Base-by-base conservation (phyloP, 495 filamentous ascomycete genomes). In the Penicillium goetzii region DNA sequence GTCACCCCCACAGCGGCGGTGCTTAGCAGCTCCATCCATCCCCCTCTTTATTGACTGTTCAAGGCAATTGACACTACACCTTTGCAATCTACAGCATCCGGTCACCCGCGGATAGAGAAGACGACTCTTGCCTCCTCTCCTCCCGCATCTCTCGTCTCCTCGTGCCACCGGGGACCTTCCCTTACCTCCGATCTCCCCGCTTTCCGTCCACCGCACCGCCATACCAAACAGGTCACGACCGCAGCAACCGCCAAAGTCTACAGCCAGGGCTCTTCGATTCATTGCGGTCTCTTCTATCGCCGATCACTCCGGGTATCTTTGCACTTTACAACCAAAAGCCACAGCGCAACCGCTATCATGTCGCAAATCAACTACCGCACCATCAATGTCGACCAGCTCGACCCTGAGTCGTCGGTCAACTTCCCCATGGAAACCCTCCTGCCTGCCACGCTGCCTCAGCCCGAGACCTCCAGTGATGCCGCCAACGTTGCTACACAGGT, bases 301-400 rank as follows among this genome's bases (percentile, higher is more conserved):
- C 25, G 25, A 8, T 17, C 15, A 7, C 14, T 12, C 5, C 10
- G 23, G 9, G 26, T 25, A 38, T 19, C 8, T 47, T 50, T 26
- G 56, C 57, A 17, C 38, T 41, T 8, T 56, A 41, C 14, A 41
- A 38, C 49, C 14, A 12, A 66, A 63, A 56, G 36, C 43, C 59
- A 17, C 38, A 54, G 28, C 43, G 45, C 15, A 64, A 43, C 47
- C 62, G 56, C 67, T 67, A 79, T 60, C 54, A 89, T 89, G 86
- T 77, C 86, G 47, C 77, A 79, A 71, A 66, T 81, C 71, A 89
- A 90, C 83, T 97, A 91, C 88, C 91, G 93, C 74, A 96, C 92
- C 69, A 94, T 97, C 83, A 92, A 97, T 81, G 88, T 97, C 79
- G 93, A 97, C 77, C 84, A 87, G 66, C 86, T 94, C 58, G 89